Base-by-base conservation (phyloP, 148 eudicot species). In the Rheum nobile region DNA sequence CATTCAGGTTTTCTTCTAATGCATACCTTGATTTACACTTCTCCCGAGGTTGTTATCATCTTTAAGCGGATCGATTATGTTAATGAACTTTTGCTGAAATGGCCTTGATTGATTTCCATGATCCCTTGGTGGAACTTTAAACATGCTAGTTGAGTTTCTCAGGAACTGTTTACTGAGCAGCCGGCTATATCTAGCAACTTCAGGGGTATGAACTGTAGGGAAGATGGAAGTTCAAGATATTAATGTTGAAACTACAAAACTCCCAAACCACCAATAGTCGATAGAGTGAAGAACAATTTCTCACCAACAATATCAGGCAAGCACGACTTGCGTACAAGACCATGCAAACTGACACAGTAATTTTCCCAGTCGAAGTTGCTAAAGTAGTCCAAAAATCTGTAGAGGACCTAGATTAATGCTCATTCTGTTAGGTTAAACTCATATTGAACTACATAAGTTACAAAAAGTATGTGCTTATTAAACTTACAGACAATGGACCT, bases 341-440 rank as follows among this genome's bases (percentile, higher is more conserved):
- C 91, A 43, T 82, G 78, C 84, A 88, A 81, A 78, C 91, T 85
- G 81, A 88, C 74, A 73, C 91, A 84, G 72, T 84, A 82, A 57
- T 84, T 84, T 8, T 88, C 91, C 91, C 91, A 88, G 39, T 88
- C 91, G 76, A 88, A 88, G 67, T 77, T 81, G 78, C 87, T 82
- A 70, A 75, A 88, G 75, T 84, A 88, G 75, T 82, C 86, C 87
- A 88, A 79, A 76, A 88, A 88, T 57, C 80, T 80, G 46, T 84
- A 80, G 38, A 88, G 89, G 39, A 82, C 91, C 91, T 88, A 76
- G 22, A 74, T 19, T 46, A 32, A 39, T 19, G 75, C 75, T 73
- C 41, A 72, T 35, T 21, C 26, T 71, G n/a, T 63, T 42, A 70
- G 52, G 68, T 35, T 42, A 42, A 50, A 34, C 70, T 29, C 44